Base-by-base conservation (phyloP, 441 rosid species). In the Arabidopsis lyrata region DNA sequence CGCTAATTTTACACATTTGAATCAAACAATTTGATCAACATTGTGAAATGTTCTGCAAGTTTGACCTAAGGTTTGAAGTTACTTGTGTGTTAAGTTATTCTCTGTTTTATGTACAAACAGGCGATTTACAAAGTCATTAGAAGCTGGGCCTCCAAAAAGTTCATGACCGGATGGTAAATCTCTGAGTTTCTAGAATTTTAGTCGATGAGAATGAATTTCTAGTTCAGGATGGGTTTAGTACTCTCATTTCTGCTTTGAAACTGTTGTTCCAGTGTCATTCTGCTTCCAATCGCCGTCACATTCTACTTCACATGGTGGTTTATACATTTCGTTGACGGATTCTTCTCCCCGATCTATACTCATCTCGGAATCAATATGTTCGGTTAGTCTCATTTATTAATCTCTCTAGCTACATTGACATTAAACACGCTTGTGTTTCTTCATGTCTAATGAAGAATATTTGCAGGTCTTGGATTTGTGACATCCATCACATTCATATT, bases 81-180 rank as follows among this genome's bases (percentile, higher is more conserved):
- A 65, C 80, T 71, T 77, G 73, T 65, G 0, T 34, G 49, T 50
- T 41, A 72, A 60, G 80, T 45, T 32, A 72, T 42, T 58, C 2
- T 0, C 8, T 71, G 39, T 64, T 39, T 48, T 18, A 32, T 71
- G 56, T 64, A 31, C 39, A 52, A 44, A 48, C 78, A 90, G 97
- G 91, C 97, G 44, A 56, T 90, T 63, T 84, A 77, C 42, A 90
- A 86, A 83, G 95, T 90, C 27, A 80, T 88, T 13, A 81, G 88
- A 15, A 85, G 96, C 85, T 92, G 96, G 93, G 89, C 91, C 36
- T 90, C 91, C 13, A 90, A 88, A 73, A 92, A 90, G 84, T 92
- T 92, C 47, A 84, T 92, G 88, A 85, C 92, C 0, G 96, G 97
- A 80, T 87, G 96, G 97, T 91, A 56, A 47, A 69, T 49, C 27